Evolutionary conservation across 352 stramenopile species (phyloP), one percentile per base, ranked within the genome.

Genomic region (Phytopythium kandeliae): DNA sequence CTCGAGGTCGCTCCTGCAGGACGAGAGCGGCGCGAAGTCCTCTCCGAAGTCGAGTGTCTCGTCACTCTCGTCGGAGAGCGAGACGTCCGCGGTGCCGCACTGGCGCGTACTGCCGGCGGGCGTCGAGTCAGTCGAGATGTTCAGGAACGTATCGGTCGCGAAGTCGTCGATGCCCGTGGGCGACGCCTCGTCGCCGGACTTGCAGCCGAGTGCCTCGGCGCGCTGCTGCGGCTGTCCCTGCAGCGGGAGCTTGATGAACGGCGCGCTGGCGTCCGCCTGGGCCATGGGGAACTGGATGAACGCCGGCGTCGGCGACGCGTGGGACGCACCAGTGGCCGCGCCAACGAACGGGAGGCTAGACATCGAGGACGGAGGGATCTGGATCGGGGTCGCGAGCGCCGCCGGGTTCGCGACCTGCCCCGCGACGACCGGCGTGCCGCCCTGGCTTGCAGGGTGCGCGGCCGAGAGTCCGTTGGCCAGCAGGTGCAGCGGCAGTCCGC

Each of bases 151-250:
- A 31, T 78, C 65, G 4, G 73, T 56, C 13, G 62, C 67, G n/a
- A 84, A 85, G 50, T 92, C 60, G 49, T 84, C 70, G 49, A 85
- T 84, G 44, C 68, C 69, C 35, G 74, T 87, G 31, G 73, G 71
- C 16, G 74, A 75, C 4, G 62, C 57, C 45, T 73, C 61, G 54
- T 62, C 13, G 21, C 33, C 45, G 0, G 45, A 30, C 45, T 51
- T 51, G 45, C 45, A 5, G 36, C 38, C 42, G 30, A 24, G 24
- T 17, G 26, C 17, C 28, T 51, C 41, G 25, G 41, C 45, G 7
- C 47, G 53, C 11, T 33, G 42, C 26, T 50, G 49, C 25, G 54
- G 48, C 30, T 58, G 37, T 9, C 4, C 28, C 28, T 31, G 28
- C 48, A 58, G 54, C 37, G 22, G 24, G 10, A 41, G 19, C 45